These are phyloP conservation scores for Lepiota brunneoincarnata DNA, from an alignment of 768 basidiomycete genomes.

Conservation along the genomic window DNA sequence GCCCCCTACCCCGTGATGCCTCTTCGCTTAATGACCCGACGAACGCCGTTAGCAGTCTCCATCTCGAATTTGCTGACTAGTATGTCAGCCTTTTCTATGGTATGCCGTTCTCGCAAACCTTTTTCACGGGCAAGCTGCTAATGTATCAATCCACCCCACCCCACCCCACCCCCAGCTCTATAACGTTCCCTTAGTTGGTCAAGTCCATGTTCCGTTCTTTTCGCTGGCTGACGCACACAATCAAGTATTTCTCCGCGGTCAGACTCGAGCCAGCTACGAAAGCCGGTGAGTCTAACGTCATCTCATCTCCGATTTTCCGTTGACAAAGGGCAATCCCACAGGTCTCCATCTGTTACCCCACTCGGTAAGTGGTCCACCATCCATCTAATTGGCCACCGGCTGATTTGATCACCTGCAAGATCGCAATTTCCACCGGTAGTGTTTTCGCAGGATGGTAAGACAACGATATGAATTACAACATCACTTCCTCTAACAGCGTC, in stretches of 20 bases:
- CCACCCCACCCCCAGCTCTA: conserved; percentile 65
- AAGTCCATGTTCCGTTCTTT: conserved; percentile 2
- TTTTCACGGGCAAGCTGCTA: background rate
- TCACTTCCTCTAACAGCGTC: conserved; percentile 14
- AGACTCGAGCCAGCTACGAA: conserved; percentile 62
- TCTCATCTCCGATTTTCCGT: conserved; percentile 10
- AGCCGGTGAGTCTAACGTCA: conserved; percentile 51
- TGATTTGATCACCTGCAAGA: conserved; percentile 36
- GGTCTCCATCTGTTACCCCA: conserved; percentile 89
- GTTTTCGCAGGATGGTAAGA: conserved; percentile 83
- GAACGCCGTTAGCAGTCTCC: conserved; percentile 82
- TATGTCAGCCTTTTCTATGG: conserved; percentile 80
- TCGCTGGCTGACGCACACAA: background rate
- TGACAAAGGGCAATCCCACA: conserved; percentile 26
- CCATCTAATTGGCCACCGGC: conserved; percentile 15
- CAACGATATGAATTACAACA: background rate
- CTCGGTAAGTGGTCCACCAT: conserved; percentile 51
- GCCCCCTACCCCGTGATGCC: conserved; percentile 91
- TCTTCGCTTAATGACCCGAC: conserved; percentile 66
- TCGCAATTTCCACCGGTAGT: conserved; percentile 82
- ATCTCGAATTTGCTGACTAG: conserved; percentile 76
- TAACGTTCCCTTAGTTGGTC: conserved; percentile 74
- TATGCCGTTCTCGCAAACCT: conserved; percentile 25
- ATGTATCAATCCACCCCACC: conserved; percentile 20
- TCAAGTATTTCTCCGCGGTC: conserved; percentile 82